Evolutionary conservation across 139 green algal genomes (phyloP).

Genomic region (Nannochloris sp.): DNA sequence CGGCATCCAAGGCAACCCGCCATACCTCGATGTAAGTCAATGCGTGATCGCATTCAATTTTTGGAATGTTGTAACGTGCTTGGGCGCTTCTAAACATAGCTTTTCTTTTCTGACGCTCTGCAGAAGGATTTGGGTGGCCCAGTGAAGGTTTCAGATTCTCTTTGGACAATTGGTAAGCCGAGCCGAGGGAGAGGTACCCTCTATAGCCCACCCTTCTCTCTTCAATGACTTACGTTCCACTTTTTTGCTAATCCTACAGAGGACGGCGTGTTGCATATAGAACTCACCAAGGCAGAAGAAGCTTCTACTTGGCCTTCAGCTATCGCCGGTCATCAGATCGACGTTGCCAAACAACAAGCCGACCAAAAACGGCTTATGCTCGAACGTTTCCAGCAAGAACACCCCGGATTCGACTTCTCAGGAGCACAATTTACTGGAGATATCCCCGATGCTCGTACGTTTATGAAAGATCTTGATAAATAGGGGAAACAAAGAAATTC

Average conservation of each 20-base stretch:
- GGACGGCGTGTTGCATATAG: slow-evolving; percentile 50
- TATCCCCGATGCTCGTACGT: slow-evolving; percentile 74
- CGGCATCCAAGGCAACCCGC: slow-evolving; percentile 65
- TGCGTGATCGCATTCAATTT: no score
- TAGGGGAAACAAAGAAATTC: no score
- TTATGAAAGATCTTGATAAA: slow-evolving; percentile 69
- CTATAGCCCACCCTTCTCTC: neutral
- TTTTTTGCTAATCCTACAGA: slow-evolving; percentile 32
- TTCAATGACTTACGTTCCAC: neutral
- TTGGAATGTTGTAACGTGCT: no score
- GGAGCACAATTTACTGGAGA: slow-evolving; percentile 68
- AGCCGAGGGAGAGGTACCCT: no score
- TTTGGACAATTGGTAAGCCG: slow-evolving; percentile 77
- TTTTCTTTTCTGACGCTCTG: no score
- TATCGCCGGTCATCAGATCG: slow-evolving; percentile 67
- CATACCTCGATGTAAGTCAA: slow-evolving; percentile 76
- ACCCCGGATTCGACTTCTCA: slow-evolving; percentile 94
- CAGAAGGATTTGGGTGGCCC: slow-evolving; percentile 53
- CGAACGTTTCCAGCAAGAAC: slow-evolving; percentile 86
- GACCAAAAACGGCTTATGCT: slow-evolving; percentile 84
- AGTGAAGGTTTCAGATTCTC: slow-evolving; percentile 65
- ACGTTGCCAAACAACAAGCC: slow-evolving; percentile 33
- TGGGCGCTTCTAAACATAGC: no score
- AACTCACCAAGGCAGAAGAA: slow-evolving; percentile 66
- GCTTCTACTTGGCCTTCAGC: slow-evolving; percentile 63